phyloP scores from a whole-genome alignment of 2,329 filamentous ascomycete species.

The Myotisia sp. region DNA sequence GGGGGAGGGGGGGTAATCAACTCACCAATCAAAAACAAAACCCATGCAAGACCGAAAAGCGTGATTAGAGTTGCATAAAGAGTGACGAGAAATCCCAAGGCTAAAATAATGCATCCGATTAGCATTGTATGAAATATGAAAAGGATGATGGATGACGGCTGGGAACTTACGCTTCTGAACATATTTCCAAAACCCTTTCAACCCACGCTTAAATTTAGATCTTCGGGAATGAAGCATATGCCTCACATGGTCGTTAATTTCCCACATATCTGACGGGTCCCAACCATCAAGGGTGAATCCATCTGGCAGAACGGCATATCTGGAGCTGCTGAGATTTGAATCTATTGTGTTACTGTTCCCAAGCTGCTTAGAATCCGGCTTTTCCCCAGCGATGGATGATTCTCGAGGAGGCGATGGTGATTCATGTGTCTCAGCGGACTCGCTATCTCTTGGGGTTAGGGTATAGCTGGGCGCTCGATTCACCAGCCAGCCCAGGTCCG shows the following conservation, averaged over 20 bases:
- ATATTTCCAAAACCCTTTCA: constrained; percentile 72
- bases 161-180: constrained; percentile 51
- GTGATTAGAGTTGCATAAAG: constrained; percentile 73
- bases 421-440: constrained; percentile 3
- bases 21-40: constrained; percentile 69
- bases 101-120: constrained; percentile 19
- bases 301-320: constrained; percentile 67
- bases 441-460: constrained; percentile 36
- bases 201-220: constrained; percentile 61
- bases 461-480: constrained; percentile 70
- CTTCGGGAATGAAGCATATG: constrained; percentile 76
- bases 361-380: constrained; percentile 9
- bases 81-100: constrained; percentile 70
- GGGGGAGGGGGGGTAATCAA: background rate
- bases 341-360: constrained; percentile 56
- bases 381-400: constrained; percentile 7
- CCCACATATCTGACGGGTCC: constrained; percentile 57
- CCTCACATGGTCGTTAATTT: constrained; percentile 72
- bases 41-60: constrained; percentile 73
- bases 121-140: background rate
- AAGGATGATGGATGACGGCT: background rate
- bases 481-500: constrained; percentile 59
- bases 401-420: background rate
- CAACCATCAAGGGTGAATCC: constrained; percentile 59
- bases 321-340: constrained; percentile 52